A percentile compares a stretch with the other conserved stretches of the same genome.
Conservation (phyloP, 148 eudicot genomes). For the Rhododendron williamsianum region DNA sequence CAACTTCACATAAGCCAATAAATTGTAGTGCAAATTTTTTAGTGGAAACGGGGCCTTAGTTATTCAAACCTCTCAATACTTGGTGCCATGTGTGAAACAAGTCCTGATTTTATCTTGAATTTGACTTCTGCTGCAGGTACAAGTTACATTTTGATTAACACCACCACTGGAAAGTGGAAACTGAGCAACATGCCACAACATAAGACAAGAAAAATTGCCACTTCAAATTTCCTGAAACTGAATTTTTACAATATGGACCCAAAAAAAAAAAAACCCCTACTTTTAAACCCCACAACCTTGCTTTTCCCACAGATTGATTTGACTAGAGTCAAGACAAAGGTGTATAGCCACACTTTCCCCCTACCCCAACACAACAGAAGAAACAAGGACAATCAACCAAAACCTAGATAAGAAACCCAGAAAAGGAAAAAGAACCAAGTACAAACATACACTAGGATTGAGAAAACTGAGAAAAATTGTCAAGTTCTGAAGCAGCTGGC, state of each 20-base stretch:
- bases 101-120: background rate
- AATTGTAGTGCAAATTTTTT: too few species aligned
- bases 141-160: background rate
- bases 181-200: background rate
- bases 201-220: background rate
- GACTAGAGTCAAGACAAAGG: background rate
- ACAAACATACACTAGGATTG: constrained; percentile 12
- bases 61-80: background rate
- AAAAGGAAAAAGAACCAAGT: background rate
- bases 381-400: background rate
- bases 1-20: too few species aligned
- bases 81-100: background rate
- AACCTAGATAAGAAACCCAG: background rate
- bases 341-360: background rate
- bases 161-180: background rate
- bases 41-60: too few species aligned
- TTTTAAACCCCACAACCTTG: background rate
- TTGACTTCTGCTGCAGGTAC: background rate
- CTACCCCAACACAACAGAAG: background rate
- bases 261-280: background rate
- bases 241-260: background rate
- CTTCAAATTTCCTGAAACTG: background rate
- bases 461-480: constrained; percentile 18
- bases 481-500: constrained; percentile 49
- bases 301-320: background rate